A percentile compares a stretch with the other conserved stretches of the same genome.
Conservation (phyloP, 192 early-diverging fungal genomes). For the Podila verticillata region DNA sequence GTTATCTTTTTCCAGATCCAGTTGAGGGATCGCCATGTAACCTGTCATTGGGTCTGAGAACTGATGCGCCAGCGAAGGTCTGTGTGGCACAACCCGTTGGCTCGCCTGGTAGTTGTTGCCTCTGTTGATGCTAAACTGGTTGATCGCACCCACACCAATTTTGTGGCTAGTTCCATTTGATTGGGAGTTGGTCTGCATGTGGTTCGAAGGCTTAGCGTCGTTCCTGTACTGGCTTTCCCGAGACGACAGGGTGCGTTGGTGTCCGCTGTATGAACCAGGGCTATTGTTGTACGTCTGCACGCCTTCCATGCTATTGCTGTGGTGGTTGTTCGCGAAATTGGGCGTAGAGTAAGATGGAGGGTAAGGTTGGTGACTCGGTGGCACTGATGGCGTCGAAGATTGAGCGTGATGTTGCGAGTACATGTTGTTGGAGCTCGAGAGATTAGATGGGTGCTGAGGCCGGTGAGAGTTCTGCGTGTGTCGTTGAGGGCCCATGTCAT, state of each 20-base stretch:
- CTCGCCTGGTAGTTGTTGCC: background rate
- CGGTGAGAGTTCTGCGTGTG: background rate
- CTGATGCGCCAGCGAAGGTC: slow-evolving; percentile 2
- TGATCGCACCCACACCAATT: background rate
- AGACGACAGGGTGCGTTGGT: background rate
- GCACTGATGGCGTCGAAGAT: background rate
- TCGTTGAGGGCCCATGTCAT: background rate
- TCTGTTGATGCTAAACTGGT: background rate
- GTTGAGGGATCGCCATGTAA: slow-evolving; percentile 22
- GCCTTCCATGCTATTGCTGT: too few relatives aligned
- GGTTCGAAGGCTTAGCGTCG: background rate
- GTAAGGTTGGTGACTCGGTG: background rate
- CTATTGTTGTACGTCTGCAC: background rate
- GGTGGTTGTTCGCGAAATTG: background rate
- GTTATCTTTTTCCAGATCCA: background rate
- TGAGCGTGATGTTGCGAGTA: background rate
- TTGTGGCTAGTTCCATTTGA: background rate
- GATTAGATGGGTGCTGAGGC: background rate
- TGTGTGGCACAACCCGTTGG: background rate
- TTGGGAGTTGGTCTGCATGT: background rate
- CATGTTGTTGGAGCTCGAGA: background rate
- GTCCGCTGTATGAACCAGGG: background rate
- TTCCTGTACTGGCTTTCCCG: background rate
- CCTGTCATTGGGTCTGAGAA: slow-evolving; percentile 22
- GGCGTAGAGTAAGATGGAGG: background rate